phyloP scores from a whole-genome alignment of 2,329 filamentous ascomycete species.

The Exophiala lecanii-corni region DNA sequence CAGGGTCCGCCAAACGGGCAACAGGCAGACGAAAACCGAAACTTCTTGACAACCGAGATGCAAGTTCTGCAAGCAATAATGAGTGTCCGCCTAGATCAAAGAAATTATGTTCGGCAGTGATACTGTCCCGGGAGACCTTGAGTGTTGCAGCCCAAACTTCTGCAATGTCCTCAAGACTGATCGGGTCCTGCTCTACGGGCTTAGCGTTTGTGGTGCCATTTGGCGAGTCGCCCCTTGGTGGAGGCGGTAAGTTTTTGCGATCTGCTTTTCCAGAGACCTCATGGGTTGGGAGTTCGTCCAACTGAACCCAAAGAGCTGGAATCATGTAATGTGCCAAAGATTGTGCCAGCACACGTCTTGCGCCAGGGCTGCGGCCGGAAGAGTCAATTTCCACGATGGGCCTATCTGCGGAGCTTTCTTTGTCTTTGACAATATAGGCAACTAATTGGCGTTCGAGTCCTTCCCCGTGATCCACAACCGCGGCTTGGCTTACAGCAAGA shows the following conservation, averaged over 20 bases:
- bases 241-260: conserved; percentile 64
- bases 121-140: conserved; percentile 56
- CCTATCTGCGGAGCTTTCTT: conserved; percentile 54
- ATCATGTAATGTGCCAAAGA: conserved; percentile 81
- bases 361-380: conserved; percentile 65
- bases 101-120: conserved; percentile 69
- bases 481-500: conserved; percentile 66
- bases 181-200: conserved; percentile 56
- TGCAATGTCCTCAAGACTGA: conserved; percentile 63
- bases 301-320: conserved; percentile 69
- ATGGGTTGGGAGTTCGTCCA: conserved; percentile 67
- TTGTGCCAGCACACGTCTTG: conserved; percentile 59
- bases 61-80: conserved; percentile 69
- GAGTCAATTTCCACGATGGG: conserved; percentile 63
- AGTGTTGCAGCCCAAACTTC: conserved; percentile 69
- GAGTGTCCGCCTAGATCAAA: conserved; percentile 80
- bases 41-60: conserved; percentile 62
- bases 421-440: conserved; percentile 69
- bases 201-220: conserved; percentile 35
- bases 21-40: conserved; percentile 72
- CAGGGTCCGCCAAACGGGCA: conserved; percentile 63
- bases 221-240: conserved; percentile 45
- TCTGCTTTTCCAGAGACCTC: conserved; percentile 76
- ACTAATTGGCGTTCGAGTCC: conserved; percentile 71
- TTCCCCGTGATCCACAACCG: conserved; percentile 69